Conservation (phyloP, 169 alveolate species). For the Eimeria mitis region DNA sequence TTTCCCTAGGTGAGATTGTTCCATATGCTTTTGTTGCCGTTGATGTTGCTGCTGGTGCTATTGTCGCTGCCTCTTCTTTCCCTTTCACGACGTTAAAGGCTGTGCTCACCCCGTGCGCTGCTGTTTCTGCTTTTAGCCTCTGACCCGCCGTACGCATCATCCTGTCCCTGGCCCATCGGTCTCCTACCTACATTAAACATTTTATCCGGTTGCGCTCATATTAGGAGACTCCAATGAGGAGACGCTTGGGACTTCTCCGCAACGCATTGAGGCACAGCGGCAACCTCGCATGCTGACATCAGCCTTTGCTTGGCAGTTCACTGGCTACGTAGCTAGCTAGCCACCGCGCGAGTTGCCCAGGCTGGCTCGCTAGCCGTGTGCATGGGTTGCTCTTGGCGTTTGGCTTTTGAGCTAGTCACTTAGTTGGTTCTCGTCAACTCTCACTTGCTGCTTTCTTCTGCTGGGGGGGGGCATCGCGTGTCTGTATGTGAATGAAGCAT, state of each 20-base stretch:
- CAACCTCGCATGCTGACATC: neutral
- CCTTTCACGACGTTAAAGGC: neutral
- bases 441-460: neutral
- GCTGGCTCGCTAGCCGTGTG: constrained; percentile 2
- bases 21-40: neutral
- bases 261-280: neutral
- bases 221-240: neutral
- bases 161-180: neutral
- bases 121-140: constrained; percentile 15
- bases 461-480: neutral
- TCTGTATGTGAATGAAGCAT: neutral
- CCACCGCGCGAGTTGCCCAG: neutral
- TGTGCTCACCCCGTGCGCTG: neutral
- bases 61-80: neutral
- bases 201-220: neutral
- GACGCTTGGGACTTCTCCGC: neutral
- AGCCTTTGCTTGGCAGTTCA: neutral
- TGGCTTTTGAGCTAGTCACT: neutral
- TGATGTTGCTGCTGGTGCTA: neutral
- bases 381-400: neutral
- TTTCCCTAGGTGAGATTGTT: neutral
- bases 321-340: neutral
- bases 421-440: neutral
- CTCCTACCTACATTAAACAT: neutral
- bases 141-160: neutral